Evolutionary conservation across 257 asterid genomes (phyloP).

Genomic region (Solanum virginianum): DNA sequence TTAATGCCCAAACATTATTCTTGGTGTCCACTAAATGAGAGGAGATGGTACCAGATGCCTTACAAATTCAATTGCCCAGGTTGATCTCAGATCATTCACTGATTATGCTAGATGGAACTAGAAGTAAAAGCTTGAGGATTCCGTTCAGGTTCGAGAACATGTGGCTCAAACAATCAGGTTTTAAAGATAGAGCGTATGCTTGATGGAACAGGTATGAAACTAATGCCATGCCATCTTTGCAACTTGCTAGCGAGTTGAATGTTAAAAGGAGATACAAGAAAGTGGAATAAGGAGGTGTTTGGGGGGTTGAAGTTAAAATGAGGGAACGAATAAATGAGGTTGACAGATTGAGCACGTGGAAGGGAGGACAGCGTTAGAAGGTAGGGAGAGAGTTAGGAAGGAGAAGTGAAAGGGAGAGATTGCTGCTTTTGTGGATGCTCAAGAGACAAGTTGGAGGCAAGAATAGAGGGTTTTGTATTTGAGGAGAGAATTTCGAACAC

Average conservation of each 20-base stretch:
- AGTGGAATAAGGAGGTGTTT: not conserved
- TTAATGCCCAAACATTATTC: not conserved
- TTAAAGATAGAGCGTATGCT: not conserved
- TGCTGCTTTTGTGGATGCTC: not conserved
- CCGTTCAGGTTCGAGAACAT: not conserved
- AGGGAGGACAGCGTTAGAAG: not conserved
- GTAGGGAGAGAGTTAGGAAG: not conserved
- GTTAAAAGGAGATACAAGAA: not conserved
- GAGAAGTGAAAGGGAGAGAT: not conserved
- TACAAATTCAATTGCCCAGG: not conserved
- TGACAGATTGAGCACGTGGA: not conserved
- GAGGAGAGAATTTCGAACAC: not conserved
- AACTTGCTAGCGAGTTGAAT: not conserved
- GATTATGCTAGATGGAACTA: not conserved
- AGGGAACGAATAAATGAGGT: not conserved
- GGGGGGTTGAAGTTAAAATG: not conserved
- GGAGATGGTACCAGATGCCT: not conserved
- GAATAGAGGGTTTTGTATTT: not conserved
- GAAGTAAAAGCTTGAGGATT: not conserved
- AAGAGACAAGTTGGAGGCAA: not conserved
- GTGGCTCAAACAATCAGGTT: not conserved
- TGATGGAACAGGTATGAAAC: not conserved
- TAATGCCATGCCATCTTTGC: not conserved
- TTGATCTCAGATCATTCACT: not conserved
- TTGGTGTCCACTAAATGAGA: not conserved